Evolutionary conservation across 2,329 filamentous ascomycete species (phyloP).

Genomic region (Knufia petricola): DNA sequence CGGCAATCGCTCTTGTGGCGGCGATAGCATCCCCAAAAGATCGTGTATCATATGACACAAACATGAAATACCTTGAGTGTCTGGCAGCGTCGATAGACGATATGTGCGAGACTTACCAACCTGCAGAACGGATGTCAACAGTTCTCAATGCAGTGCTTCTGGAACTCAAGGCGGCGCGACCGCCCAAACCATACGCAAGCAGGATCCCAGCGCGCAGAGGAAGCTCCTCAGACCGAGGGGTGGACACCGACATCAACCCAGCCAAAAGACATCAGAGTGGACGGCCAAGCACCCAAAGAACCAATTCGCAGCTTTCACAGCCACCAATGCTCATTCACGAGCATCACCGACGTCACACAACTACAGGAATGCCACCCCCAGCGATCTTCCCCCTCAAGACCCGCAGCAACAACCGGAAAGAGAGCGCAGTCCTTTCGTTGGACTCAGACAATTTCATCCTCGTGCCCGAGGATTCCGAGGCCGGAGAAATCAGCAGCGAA

Average conservation of each 20-base stretch:
- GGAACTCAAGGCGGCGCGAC: slow-evolving; percentile 29
- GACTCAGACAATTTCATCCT: not conserved
- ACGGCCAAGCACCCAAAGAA: not conserved
- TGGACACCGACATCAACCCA: not conserved
- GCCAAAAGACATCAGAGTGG: slow-evolving; percentile 4
- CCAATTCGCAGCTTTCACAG: not conserved
- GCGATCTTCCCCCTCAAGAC: not conserved
- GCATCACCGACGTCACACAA: not conserved
- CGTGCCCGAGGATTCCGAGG: not conserved
- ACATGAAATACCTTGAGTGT: slow-evolving; percentile 45
- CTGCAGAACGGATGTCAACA: slow-evolving; percentile 45
- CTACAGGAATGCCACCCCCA: not conserved
- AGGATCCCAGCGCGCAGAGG: slow-evolving; percentile 6
- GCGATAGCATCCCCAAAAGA: slow-evolving; percentile 33
- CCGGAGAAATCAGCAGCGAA: not conserved
- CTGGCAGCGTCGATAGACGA: slow-evolving; percentile 43
- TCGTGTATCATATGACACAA: slow-evolving; percentile 30
- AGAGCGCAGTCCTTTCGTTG: not conserved
- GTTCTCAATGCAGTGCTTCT: slow-evolving; percentile 45
- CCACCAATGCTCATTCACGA: not conserved
- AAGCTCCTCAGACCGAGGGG: not conserved
- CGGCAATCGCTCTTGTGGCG: slow-evolving; percentile 46
- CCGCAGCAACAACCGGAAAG: not conserved
- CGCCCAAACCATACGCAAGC: not conserved
- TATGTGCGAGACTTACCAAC: slow-evolving; percentile 45